Percentiles rank a stretch among this genome's conserved stretches.
Conservation (phyloP, 2,329 filamentous ascomycete species). For the Colletotrichum falcatum region DNA sequence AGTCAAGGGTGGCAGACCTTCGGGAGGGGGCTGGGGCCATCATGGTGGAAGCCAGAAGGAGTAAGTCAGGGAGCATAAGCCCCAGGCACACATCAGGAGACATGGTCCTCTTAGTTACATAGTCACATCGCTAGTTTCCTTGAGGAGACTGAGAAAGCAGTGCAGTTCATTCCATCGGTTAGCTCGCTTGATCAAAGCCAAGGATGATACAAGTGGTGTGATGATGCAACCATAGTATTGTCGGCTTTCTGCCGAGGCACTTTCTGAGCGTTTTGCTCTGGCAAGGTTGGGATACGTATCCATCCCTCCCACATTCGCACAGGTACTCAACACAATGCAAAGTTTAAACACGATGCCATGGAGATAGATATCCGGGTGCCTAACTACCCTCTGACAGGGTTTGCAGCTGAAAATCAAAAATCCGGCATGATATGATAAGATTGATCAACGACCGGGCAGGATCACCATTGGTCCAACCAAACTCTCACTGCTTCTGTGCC, state of each 20-base stretch:
- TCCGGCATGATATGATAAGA: background rate
- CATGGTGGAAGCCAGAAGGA: background rate
- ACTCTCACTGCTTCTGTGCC: background rate
- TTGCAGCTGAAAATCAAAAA: no score
- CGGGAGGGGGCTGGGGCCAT: background rate
- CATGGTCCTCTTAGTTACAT: background rate
- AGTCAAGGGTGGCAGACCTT: background rate
- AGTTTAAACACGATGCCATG: no score
- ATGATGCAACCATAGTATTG: background rate
- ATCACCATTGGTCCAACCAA: background rate
- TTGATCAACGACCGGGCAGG: background rate
- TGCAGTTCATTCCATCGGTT: background rate
- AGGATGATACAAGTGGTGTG: no score
- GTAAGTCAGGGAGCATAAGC: fast-evolving
- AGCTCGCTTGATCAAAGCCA: background rate
- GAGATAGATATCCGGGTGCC: no score
- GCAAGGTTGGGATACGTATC: no score
- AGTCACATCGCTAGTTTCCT: background rate
- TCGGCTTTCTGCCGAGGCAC: background rate
- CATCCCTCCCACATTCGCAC: no score
- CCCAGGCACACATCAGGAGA: no score
- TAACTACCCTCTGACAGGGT: no score
- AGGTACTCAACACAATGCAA: no score
- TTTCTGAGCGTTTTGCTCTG: background rate
- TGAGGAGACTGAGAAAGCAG: no score